Base-by-base conservation (phyloP, 495 filamentous ascomycete genomes). In the Penicillium nucicola region DNA sequence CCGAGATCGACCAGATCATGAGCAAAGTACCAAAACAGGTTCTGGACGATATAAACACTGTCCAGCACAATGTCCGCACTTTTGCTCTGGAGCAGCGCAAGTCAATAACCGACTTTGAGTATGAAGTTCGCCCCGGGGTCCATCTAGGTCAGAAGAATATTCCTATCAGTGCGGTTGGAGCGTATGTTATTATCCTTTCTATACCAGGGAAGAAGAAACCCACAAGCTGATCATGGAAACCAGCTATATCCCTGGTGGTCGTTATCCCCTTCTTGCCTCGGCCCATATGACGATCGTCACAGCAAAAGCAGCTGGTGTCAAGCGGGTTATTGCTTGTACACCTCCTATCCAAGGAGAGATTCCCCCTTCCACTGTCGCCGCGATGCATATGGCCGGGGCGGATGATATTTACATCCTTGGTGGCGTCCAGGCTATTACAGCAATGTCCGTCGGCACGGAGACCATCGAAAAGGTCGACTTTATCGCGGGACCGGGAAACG, bases 371-470 rank as follows among this genome's bases (percentile, higher is more conserved):
- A 80, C 78, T 0, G 65, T 82, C 5, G 77, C 78, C 2, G 78
- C 78, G 0, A 78, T 79, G 64, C 65, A 75, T 56, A 62, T 75
- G n/a, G 78, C 78, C 10, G 77, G 77, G 2, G 78, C 78, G 1
- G 78, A 80, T 50, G 65, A 72, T 18, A 80, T 80, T 41, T 78
- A 69, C 60, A 58, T 80, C 35, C 67, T 82, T 1, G 77, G 78
- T 1, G 77, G 78, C 1, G 77, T 79, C 0, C 78, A 82, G 50
- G 77, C 78, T 11, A 61, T 80, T 17, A 87, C 89, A 15, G 88
- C 88, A 14, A 84, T 93, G 78, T 89, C 89, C 13, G 87, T 93
- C 60, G 89, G 89, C 22, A 95, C 89, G 7, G 83, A 88, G 63
- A 85, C 76, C 0, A 74, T 80, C 30, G 61, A 52, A 30, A 76